Evolutionary conservation across 2,329 filamentous ascomycete species (phyloP).

Genomic region (Phyllosticta citriasiana): DNA sequence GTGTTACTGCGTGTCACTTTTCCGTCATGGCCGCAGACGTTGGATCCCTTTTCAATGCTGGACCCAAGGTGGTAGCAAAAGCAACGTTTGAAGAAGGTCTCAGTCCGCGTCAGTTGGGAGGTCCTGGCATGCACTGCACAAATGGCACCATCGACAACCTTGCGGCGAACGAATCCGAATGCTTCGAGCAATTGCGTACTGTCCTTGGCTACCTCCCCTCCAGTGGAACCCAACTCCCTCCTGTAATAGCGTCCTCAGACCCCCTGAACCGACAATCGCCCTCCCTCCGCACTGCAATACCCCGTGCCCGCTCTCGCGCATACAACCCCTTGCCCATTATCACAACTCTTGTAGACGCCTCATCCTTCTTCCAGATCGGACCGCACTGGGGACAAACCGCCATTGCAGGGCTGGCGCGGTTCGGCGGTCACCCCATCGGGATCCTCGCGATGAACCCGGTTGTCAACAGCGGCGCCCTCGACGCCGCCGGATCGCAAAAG

Average conservation of each 20-base stretch:
- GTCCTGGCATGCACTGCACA: conserved; percentile 51
- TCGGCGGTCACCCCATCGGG: conserved; percentile 48
- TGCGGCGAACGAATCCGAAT: conserved; percentile 49
- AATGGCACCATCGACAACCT: conserved; percentile 59
- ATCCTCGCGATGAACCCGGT: conserved; percentile 46
- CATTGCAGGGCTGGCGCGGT: conserved; percentile 50
- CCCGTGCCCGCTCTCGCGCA: conserved; percentile 48
- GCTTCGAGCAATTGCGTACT: conserved; percentile 50
- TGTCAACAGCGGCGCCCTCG: conserved; percentile 50
- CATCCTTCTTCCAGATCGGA: conserved; percentile 55
- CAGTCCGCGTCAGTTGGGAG: conserved; percentile 49
- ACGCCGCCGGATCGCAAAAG: conserved; percentile 52
- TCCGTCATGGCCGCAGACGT: conserved; percentile 56
- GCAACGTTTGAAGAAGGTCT: conserved; percentile 57
- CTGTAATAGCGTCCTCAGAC: conserved; percentile 36
- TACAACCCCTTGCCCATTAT: conserved; percentile 52
- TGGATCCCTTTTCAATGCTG: conserved; percentile 53
- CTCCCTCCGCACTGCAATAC: conserved; percentile 46
- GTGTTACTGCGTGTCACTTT: conserved; percentile 44
- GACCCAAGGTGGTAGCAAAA: conserved; percentile 47
- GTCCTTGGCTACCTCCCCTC: conserved; percentile 50
- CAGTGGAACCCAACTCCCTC: conserved; percentile 46
- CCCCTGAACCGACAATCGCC: conserved; percentile 40
- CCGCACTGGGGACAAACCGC: conserved; percentile 52
- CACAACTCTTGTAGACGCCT: conserved; percentile 44